Base-by-base conservation (phyloP, 2,329 filamentous ascomycete species). In the Grosmannia penicillata region DNA sequence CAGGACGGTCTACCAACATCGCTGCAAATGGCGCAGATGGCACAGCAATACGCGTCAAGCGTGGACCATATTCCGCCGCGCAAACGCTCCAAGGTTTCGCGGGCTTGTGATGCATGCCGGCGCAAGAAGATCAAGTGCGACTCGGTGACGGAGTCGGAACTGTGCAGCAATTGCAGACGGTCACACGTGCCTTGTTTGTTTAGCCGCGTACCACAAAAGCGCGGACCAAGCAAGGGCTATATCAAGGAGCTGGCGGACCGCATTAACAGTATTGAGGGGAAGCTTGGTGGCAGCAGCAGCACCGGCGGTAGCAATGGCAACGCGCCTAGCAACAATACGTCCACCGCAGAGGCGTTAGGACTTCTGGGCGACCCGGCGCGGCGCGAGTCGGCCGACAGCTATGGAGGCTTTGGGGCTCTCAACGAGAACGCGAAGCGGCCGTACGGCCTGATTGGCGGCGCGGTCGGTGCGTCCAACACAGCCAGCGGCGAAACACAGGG, bases 111-210 rank as follows among this genome's bases (percentile, higher is more conserved):
- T 53, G 84, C 93, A 53, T 93, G 85, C 53, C 71, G 86, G 31
- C 72, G 85, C 39, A 93, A 93, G 59, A 93, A 89, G 63, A 84
- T 93, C 43, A 83, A 85, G 52, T 94, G 86, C 51, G 85, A 93
- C 59, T 82, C 84, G 5, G 72, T 75, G 43, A 78, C 78, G 8
- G 83, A 93, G 53, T 70, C 70, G 6, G 72, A 77, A 42, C 77
- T 80, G 6, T 94, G 86, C 51, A 82, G 81, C 3, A 89, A 84
- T 51, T 93, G 86, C 55, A 75, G 77, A 39, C 74, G 84, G 38
- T 78, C 82, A 8, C 72, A 72, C n/a, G 72, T 77, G n/a, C 64
- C 66, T 18, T 94, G 86, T 58, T 70, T 86, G 17, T 94, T 93
- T 53, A 93, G 82, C 56, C 73, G 86, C 36, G 78, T 91, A 38